Evolutionary conservation across 78 protist species (phyloP), one percentile per base, ranked within the genome.

Genomic region (slime mould (Dictyostelium discoideum)): DNA sequence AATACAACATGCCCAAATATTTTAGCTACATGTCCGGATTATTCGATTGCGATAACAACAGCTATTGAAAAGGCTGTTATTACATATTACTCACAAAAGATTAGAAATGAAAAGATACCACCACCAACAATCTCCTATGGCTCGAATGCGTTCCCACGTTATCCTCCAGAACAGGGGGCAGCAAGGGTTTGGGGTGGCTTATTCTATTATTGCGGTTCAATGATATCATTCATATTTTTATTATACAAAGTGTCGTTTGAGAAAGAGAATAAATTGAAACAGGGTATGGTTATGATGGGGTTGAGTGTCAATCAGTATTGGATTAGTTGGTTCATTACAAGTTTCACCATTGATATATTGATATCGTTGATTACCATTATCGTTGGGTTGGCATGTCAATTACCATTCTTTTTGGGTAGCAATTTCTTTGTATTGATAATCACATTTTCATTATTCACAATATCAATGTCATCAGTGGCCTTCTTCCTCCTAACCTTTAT

Each of bases 201-300:
- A 20, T 92, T 92, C 79, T 85, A 84, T 81, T 86, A 86, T 18
- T 92, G 92, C 57, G 96, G 93, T 6, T 60, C 96, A 29, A 92
- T 92, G 96, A 86, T 92, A 50, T 40, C 92, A 2, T 85, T 92
- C 69, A 80, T 92, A 13, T 85, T 85, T 37, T 24, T 92, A 29
- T 14, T 92, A 18, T 86, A 86, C 77, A 85, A 92, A 20, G 57
- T 92, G 1, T 65, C 92, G 13, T 85, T 40, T 67, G 96, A 92
- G n/a, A 92, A 93, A 48, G 94, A 94, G 73, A 46, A 85, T 24
- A 80, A 87, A 20, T 42, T 94, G 6, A 85, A 86, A 18, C 79
- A 60, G 20, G 90, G 92, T 65, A 94, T 94, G 97, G 48, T 67
- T 16, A 85, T 94, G 92, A 94, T 94, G 94, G 97, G 97, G 9